Conservation (phyloP, 257 asterid genomes). For the Datura wrightii region DNA sequence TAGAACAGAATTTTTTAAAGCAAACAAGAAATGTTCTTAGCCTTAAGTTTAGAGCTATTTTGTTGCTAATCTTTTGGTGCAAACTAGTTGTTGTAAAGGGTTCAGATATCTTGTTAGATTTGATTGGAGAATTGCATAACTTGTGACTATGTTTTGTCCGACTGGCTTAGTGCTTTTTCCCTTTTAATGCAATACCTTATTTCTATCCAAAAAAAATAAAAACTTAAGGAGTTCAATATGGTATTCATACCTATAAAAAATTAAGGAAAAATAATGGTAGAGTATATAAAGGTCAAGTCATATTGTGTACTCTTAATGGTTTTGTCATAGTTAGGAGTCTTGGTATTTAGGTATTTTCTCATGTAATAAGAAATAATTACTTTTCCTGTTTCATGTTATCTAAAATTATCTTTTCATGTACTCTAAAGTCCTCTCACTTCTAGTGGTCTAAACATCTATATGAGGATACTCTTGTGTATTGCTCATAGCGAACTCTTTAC, state of each 20-base stretch:
- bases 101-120: background rate
- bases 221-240: background rate
- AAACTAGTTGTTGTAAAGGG: background rate
- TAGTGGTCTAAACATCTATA: background rate
- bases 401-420: background rate
- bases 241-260: background rate
- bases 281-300: background rate
- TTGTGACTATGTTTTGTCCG: background rate
- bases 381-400: background rate
- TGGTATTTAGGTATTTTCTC: background rate
- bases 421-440: background rate
- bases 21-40: background rate
- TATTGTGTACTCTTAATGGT: background rate
- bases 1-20: background rate
- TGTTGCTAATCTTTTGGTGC: background rate
- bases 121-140: background rate
- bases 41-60: background rate
- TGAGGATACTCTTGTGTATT: conserved; percentile 11
- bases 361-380: background rate
- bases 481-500: background rate
- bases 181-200: background rate
- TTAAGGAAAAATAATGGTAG: background rate
- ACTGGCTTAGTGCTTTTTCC: background rate
- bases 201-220: background rate
- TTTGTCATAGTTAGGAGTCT: background rate